Conservation (phyloP, 768 basidiomycete species). For the Leccinum broughii region DNA sequence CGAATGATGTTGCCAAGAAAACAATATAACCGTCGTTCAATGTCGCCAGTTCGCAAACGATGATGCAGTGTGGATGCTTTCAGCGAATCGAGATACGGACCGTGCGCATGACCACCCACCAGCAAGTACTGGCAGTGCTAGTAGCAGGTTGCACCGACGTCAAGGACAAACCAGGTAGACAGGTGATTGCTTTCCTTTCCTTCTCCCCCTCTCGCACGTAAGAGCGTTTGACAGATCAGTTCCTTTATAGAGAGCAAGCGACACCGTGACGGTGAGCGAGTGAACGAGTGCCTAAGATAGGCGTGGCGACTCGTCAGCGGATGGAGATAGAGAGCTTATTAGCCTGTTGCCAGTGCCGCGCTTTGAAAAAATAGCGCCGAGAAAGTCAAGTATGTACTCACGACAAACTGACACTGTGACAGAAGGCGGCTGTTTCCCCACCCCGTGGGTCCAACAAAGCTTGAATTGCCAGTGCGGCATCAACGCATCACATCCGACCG, state of each 20-base stretch:
- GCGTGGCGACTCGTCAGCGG: not conserved
- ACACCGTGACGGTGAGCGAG: not conserved
- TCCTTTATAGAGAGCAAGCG: not conserved
- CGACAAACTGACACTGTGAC: not conserved
- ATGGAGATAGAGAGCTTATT: constrained; percentile 1
- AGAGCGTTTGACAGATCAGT: not conserved
- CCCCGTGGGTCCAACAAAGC: not conserved
- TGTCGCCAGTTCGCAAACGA: not conserved
- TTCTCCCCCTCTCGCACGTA: not conserved
- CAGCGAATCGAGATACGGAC: not conserved
- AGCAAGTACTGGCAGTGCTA: not conserved
- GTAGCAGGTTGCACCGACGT: not conserved
- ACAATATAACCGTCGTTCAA: not conserved
- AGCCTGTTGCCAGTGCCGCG: not conserved
- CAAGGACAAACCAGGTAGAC: not conserved
- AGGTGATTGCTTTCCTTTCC: not conserved
- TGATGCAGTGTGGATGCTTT: not conserved
- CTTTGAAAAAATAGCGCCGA: not conserved
- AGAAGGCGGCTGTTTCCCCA: not conserved
- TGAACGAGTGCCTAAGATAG: not conserved
- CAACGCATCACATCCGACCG: not conserved
- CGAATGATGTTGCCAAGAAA: not conserved
- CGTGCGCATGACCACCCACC: too few species aligned
- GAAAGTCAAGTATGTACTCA: not conserved
- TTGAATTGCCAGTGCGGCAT: not conserved